A percentile compares a stretch with the other conserved stretches of the same genome.
phyloP scores from a whole-genome alignment of 2,329 filamentous ascomycete genomes.

The Tolypocladium endophyticum region DNA sequence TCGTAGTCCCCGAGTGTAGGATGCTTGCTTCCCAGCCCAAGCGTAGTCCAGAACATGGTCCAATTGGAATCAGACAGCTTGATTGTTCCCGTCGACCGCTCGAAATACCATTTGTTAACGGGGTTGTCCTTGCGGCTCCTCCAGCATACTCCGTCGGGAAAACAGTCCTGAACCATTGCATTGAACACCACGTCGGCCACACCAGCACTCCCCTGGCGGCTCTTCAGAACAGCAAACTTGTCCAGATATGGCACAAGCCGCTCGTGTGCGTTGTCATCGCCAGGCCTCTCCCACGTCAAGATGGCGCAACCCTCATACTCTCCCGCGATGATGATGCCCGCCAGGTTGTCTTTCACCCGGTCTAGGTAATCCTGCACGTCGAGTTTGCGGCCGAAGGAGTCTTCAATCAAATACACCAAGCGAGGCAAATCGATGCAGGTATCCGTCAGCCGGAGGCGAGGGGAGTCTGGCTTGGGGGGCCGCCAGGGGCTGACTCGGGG shows the following conservation, averaged over 20 bases:
- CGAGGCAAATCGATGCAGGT: slow-evolving; percentile 72
- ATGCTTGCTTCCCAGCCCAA: slow-evolving; percentile 45
- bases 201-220: slow-evolving; percentile 78
- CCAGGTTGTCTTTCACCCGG: slow-evolving; percentile 71
- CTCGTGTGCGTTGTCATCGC: slow-evolving; percentile 42
- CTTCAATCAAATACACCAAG: slow-evolving; percentile 79
- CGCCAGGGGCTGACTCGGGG: slow-evolving; percentile 60
- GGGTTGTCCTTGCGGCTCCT: slow-evolving; percentile 81
- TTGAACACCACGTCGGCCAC: slow-evolving; percentile 96
- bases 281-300: slow-evolving; percentile 83
- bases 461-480: slow-evolving; percentile 47
- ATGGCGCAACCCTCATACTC: slow-evolving; percentile 95
- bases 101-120: slow-evolving; percentile 99
- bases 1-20: slow-evolving; percentile 58
- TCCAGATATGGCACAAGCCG: slow-evolving; percentile 87
- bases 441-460: slow-evolving; percentile 63
- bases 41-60: slow-evolving; percentile 98
- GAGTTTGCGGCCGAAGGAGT: slow-evolving; percentile 80
- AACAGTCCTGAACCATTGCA: slow-evolving; percentile 82
- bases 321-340: slow-evolving; percentile 87
- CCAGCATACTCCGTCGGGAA: slow-evolving; percentile 87
- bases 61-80: slow-evolving; percentile 76
- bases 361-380: slow-evolving; percentile 74
- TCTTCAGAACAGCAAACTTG: slow-evolving; percentile 90
- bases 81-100: slow-evolving; percentile 72